Evolutionary conservation across 371 early-diverging fungal species (phyloP), one percentile per base, ranked within the genome.

Genomic region (Capillidium heterosporum): DNA sequence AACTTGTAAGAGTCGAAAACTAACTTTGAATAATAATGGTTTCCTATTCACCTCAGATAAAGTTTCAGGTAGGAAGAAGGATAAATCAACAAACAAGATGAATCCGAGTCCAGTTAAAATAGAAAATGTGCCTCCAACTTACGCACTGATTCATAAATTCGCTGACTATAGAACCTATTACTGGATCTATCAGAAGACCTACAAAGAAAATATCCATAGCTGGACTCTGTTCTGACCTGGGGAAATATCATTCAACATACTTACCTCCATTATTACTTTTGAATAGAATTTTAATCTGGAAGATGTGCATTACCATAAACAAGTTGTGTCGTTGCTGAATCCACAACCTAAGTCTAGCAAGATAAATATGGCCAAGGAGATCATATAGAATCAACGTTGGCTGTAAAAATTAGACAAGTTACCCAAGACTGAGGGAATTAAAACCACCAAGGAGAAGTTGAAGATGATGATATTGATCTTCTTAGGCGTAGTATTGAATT

Each of bases 211-310:
- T 58, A 0, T 74, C 77, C 66, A 80, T 72, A 10, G 80, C 75
- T 41, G 67, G 71, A 1, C 81, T 80, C 4, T 66, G 60, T 39
- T 66, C 59, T 19, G 70, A 58, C 40, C 62, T 58, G 24, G 17
- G 42, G 27, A 57, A 77, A 74, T 64, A 55, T 74, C 76, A 19
- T 73, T 65, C 15, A 87, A 77, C 1, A 73, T 75, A 48, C 84
- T 85, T 32, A 83, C 84, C 0, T 85, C 85, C 1, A 85, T 76
- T 15, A 78, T 72, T 51, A 79, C 73, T 19, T 78, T 76, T 11
- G 84, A 82, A 26, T 81, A 78, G 8, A 82, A 72, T 3, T 85
- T 85, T 26, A 71, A 67, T 10, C 84, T 87, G 88, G n/a, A 86
- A 61, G 11, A 76, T 61, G 0, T 86, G 76, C 48, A 82, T 73